Base-by-base conservation (phyloP, 495 filamentous ascomycete species). In the Penicillium mononematosum region DNA sequence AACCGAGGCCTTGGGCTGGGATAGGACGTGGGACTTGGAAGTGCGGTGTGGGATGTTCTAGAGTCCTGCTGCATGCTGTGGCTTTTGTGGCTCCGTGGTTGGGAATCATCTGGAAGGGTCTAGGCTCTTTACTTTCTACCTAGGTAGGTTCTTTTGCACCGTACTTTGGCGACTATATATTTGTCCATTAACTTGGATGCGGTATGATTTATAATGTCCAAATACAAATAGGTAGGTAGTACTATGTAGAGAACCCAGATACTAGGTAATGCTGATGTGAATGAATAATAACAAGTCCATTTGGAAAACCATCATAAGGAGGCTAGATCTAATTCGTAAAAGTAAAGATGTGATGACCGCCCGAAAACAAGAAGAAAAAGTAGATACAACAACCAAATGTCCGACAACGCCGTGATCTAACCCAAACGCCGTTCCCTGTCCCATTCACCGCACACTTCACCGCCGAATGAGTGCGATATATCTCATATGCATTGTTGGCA, bases 371-470 rank as follows among this genome's bases (percentile, higher is more conserved):
- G n/a, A n/a, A 24, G 12, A 16, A 20, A 22, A 6, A 10, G 38
- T 20, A 44, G 2, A 44, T 44, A 17, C 20, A 39, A 22, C 14
- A 44, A 22, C 42, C 42, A 44, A 44, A 24, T 44, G 2, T 44
- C 41, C 19, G 9, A 45, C 7, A 27, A 45, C 24, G 44, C 44
- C 44, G 5, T 12, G 11, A 5, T 25, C 44, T 16, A 24, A 45
- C 10, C 12, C 43, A 45, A 45, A 45, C 44, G 24, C 44, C 44
- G 12, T 27, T 11, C 43, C 44, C 44, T 45, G 41, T 44, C 42
- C 20, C 42, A 44, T 45, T 25, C 22, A 39, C 36, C 36, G 36
- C 36, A 39, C 14, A n/a, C 12, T 17, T 39, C 36, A 39, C 36
- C 36, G 36, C 36, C n/a, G 36, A 17, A 39, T 17, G 36, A 39